A percentile compares a stretch with the other conserved stretches of the same genome.
Conservation (phyloP, 768 basidiomycete genomes). For the Pluteus cervinus region DNA sequence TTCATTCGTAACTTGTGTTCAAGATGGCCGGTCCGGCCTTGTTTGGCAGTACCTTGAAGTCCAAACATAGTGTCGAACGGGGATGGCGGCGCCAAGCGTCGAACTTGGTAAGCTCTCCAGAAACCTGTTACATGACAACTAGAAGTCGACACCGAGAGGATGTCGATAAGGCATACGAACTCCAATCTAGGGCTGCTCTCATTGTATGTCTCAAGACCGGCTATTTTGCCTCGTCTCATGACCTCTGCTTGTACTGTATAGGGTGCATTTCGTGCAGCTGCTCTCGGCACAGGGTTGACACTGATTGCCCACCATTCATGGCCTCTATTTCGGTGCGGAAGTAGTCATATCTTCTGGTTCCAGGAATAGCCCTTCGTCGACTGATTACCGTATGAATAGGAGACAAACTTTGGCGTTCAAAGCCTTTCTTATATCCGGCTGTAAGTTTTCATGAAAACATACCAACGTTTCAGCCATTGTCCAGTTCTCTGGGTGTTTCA, state of each 20-base stretch:
- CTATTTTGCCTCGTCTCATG: slow-evolving; percentile 5
- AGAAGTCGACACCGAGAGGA: slow-evolving; percentile 45
- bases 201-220: slow-evolving; percentile 32
- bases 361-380: neutral
- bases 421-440: slow-evolving; percentile 66
- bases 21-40: too few species aligned
- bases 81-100: neutral
- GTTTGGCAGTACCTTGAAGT: neutral
- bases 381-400: slow-evolving; percentile 27
- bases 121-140: slow-evolving; percentile 21
- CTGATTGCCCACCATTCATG: slow-evolving; percentile 64
- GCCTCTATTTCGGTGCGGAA: slow-evolving; percentile 60
- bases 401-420: slow-evolving; percentile 81
- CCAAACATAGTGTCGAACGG: neutral
- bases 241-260: slow-evolving; percentile 17
- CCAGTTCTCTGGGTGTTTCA: slow-evolving; percentile 7
- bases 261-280: slow-evolving; percentile 49
- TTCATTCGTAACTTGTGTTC: too few species aligned
- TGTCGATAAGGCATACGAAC: slow-evolving; percentile 48
- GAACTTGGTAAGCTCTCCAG: too few species aligned
- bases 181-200: slow-evolving; percentile 55
- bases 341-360: neutral
- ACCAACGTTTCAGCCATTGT: slow-evolving; percentile 5
- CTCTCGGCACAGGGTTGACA: slow-evolving; percentile 53
- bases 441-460: slow-evolving; percentile 41